phyloP scores from a whole-genome alignment of 805 yeast species.

The Cyberlindnera mississippiensis region DNA sequence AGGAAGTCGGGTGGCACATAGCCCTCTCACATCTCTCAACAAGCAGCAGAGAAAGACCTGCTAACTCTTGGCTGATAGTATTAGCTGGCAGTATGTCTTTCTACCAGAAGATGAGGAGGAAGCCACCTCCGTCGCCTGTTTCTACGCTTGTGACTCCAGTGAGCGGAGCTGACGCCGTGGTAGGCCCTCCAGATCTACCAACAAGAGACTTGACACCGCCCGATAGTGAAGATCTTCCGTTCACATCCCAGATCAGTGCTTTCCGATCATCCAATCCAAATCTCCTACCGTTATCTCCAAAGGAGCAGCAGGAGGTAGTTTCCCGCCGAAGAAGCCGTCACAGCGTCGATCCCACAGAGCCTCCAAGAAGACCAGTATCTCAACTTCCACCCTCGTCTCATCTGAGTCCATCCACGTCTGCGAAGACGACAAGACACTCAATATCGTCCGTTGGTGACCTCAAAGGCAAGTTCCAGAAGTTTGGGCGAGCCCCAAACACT shows the following conservation, averaged over 20 bases:
- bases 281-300: slow-evolving; percentile 19
- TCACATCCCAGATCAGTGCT: slow-evolving; percentile 2
- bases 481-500: neutral
- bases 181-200: slow-evolving; percentile 1
- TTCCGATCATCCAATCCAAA: slow-evolving; percentile 25
- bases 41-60: too few relatives aligned
- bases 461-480: slow-evolving; percentile 8
- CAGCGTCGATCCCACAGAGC: slow-evolving; percentile 4
- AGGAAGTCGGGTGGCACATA: neutral
- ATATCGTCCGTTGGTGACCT: slow-evolving; percentile 12
- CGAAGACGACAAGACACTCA: slow-evolving; percentile 10
- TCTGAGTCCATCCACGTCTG: neutral
- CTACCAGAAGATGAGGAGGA: slow-evolving; percentile 1
- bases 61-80: too few relatives aligned
- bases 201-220: neutral
- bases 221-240: neutral
- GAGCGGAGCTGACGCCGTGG: neutral
- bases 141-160: slow-evolving; percentile 1
- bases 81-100: slow-evolving; percentile 1
- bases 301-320: slow-evolving; percentile 5
- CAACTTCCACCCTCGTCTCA: neutral
- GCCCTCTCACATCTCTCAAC: too few relatives aligned
- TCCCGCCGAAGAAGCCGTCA: slow-evolving; percentile 1
- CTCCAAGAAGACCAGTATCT: neutral
- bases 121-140: slow-evolving; percentile 7